phyloP scores from a whole-genome alignment of 192 early-diverging fungal species.

The Coemansia sp. region DNA sequence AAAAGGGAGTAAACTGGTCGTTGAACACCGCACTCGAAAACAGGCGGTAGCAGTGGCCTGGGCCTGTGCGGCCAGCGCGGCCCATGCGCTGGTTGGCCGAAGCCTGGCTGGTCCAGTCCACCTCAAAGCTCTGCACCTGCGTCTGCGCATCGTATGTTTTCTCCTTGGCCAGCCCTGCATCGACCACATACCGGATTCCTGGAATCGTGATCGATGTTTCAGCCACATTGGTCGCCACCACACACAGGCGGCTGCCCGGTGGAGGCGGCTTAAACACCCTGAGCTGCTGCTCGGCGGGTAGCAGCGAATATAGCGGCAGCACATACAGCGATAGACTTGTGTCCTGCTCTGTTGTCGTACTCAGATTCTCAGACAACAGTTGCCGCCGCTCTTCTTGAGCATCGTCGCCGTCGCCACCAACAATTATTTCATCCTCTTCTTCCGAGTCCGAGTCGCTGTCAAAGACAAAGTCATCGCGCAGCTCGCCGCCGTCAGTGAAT shows the following conservation, averaged over 20 bases:
- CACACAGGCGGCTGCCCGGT: conserved; percentile 82
- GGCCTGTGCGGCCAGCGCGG: conserved; percentile 92
- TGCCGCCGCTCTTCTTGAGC: conserved; percentile 61
- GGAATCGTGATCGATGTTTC: conserved; percentile 98
- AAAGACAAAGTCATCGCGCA: conserved; percentile 34
- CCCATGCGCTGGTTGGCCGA: conserved; percentile 94
- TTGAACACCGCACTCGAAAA: conserved; percentile 93
- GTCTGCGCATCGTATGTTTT: conserved; percentile 80
- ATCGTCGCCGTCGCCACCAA: conserved; percentile 64
- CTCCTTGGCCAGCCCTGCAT: conserved; percentile 92
- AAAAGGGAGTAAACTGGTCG: conserved; percentile 82
- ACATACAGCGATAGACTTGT: conserved; percentile 68
- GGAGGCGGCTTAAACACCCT: conserved; percentile 89
- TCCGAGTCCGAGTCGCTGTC: conserved; percentile 64
- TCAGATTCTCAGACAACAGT: conserved; percentile 49
- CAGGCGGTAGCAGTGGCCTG: conserved; percentile 95
- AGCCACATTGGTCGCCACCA: conserved; percentile 98
- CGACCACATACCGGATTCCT: conserved; percentile 91
- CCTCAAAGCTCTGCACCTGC: conserved; percentile 85
- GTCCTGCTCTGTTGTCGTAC: conserved; percentile 10
- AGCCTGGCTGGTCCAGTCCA: conserved; percentile 92
- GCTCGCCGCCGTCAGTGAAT: conserved; percentile 45
- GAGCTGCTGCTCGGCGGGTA: conserved; percentile 89
- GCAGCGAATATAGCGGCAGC: conserved; percentile 93
- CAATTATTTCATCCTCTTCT: conserved; percentile 45